Evolutionary conservation across 2,329 filamentous ascomycete genomes (phyloP).

Genomic region (Furcasterigmium sp.): DNA sequence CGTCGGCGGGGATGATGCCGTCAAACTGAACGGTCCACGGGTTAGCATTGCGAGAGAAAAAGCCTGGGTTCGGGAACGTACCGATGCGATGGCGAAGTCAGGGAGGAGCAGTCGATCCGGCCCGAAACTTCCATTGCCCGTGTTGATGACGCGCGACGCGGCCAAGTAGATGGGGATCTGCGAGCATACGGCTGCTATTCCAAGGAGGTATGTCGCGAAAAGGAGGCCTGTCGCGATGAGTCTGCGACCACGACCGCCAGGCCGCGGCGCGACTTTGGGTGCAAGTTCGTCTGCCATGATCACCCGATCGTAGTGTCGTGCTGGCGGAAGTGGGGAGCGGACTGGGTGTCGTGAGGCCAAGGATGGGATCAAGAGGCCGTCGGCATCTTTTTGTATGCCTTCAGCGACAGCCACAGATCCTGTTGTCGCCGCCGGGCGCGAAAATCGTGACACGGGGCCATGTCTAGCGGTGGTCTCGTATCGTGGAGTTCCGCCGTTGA

Average conservation of each 20-base stretch:
- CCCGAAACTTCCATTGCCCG: not conserved
- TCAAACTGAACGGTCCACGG: constrained; percentile 3
- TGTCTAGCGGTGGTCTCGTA: too few relatives aligned
- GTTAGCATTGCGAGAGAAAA: not conserved
- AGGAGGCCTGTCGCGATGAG: constrained; percentile 1
- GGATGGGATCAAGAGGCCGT: too few relatives aligned
- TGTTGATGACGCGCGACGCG: constrained; percentile 5
- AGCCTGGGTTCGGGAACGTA: not conserved
- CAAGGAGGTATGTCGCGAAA: not conserved
- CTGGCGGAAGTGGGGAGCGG: too few relatives aligned
- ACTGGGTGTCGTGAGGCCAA: too few relatives aligned
- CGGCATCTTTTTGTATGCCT: too few relatives aligned
- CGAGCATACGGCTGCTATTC: not conserved
- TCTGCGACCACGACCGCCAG: not conserved
- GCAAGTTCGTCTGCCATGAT: too few relatives aligned
- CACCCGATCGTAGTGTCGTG: too few relatives aligned
- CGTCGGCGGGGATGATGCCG: constrained; percentile 7
- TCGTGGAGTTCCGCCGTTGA: too few relatives aligned
- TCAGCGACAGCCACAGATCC: too few relatives aligned
- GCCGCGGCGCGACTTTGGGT: too few relatives aligned
- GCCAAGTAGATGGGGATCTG: constrained; percentile 6
- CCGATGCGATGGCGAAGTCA: constrained; percentile 4
- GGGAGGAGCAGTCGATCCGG: constrained; percentile 2
- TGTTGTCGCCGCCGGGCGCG: too few relatives aligned
- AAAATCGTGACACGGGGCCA: too few relatives aligned